Base-by-base conservation (phyloP, 345 rosid species). In the Citrus inodora region DNA sequence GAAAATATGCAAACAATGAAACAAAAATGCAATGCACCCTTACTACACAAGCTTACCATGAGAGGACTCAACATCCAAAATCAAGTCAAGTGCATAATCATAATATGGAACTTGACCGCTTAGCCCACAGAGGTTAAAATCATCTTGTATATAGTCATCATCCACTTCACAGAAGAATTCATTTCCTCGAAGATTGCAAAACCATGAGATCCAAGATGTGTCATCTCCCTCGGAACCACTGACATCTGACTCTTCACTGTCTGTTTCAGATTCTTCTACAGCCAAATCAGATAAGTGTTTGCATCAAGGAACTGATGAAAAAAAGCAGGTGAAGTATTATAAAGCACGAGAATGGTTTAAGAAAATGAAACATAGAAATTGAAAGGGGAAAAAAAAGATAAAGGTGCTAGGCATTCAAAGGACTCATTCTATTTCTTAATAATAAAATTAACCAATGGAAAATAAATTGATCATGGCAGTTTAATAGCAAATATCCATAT, bases 151-250 rank as follows among this genome's bases (percentile, higher is more conserved):
- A 81, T 96, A 96, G 78, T 96, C 99, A 86, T 96, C 99, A 80
- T 96, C 99, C 80, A 96, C 99, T 88, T 94, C 99, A 75, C 98
- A 96, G 80, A 96, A 96, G 87, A 95, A 95, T 74, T 95, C 99
- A 83, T 95, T 95, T 32, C 99, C 99, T 67, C 97, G 91, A 37
- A 96, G 83, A 78, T 91, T 96, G 85, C 98, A 96, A 76, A 92
- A 96, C 99, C 99, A 96, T 2, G 95, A 92, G 58, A 93, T 91
- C 99, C 99, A 96, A 22, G 98, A 92, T 1, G 97, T 88, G 75
- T 94, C 99, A 72, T 96, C 99, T 77, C 92, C 99, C n/a, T 95
- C 99, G 61, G 99, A 95, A 64, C 97, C 99, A 80, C 99, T 95
- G 24, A 96, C 94, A 71, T 96, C 97, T 9, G 99, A 96, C 82